Evolutionary conservation across 768 basidiomycete genomes (phyloP), one percentile per base, ranked within the genome.

Genomic region (Termitomyces sp.): DNA sequence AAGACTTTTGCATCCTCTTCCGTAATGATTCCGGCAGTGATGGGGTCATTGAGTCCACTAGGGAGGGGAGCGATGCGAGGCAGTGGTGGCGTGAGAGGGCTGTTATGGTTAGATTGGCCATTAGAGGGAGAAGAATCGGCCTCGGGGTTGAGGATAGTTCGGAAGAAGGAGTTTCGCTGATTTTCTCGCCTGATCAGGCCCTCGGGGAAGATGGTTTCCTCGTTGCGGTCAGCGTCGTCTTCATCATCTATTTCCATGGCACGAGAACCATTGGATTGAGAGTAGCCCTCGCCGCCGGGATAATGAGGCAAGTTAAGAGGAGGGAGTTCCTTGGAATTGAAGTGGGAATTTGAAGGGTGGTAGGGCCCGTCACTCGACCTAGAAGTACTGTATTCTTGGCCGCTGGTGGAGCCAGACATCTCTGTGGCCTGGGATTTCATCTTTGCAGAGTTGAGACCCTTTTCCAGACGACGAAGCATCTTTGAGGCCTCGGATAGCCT

Each of bases 401-500:
- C 59, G 22, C 67, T 63, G 56, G 68, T 72, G 49, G 72, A 61
- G 46, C 74, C 73, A 45, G 72, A 67, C 49, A 71, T 64, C 60
- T 76, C 73, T 32, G 72, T 61, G 14, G 76, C 70, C 45, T 82
- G 78, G 20, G 86, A 85, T 72, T 91, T 91, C 71, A 85, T 79
- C 69, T 91, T 91, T 36, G 88, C 87, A 37, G 75, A 83, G 70
- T 86, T 89, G 61, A 91, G 80, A 54, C 88, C 89, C 69, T 92
- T 93, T 75, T 93, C 92, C 43, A 94, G 78, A 48, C 90, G 84
- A 53, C 91, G 85, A 53, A 93, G 85, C 88, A 92, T 90, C 70
- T 93, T 93, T 39, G 92, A 93, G 46, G 90, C 90, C 69, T 93
- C 92, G 37, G 91, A 93, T 43, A 94, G 76, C 71, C 91, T 93